phyloP scores from a whole-genome alignment of 1,284 basidiomycete species.

The Cerioporus squamosus region DNA sequence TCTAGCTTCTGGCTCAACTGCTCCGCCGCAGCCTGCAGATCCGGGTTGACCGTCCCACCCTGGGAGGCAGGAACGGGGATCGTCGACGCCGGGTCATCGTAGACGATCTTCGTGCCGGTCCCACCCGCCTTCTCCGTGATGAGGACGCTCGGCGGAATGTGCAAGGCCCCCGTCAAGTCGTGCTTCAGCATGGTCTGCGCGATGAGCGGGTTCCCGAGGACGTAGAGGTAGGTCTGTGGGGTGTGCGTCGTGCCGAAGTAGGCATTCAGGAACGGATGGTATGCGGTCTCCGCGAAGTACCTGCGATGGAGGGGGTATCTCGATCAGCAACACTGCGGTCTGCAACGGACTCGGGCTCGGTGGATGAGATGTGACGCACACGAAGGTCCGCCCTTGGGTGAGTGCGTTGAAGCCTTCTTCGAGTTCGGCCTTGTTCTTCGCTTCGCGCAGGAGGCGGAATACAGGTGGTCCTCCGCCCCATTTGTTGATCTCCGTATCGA shows the following conservation, averaged over 20 bases:
- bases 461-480: conserved; percentile 34
- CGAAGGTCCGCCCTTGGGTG: conserved; percentile 45
- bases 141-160: conserved; percentile 53
- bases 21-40: conserved; percentile 41
- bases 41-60: conserved; percentile 22
- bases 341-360: neutral
- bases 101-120: conserved; percentile 47
- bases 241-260: conserved; percentile 30
- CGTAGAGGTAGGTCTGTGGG: conserved; percentile 46
- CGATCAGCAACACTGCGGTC: too few relatives aligned
- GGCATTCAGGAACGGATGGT: conserved; percentile 46
- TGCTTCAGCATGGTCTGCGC: conserved; percentile 51
- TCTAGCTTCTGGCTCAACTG: conserved; percentile 52
- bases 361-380: conserved; percentile 39
- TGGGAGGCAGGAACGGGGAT: conserved; percentile 32
- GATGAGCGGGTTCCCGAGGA: conserved; percentile 57
- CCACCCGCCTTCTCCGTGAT: conserved; percentile 45
- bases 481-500: conserved; percentile 50
- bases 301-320: conserved; percentile 30
- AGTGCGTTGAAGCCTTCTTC: conserved; percentile 35
- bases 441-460: conserved; percentile 32
- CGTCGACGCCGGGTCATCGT: conserved; percentile 53
- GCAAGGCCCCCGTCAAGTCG: conserved; percentile 46
- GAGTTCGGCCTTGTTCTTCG: conserved; percentile 43
- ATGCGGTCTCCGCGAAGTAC: conserved; percentile 47